These are phyloP conservation scores for Glycine tomentella DNA, from an alignment of 306 rosid genomes.

Conservation along the genomic window DNA sequence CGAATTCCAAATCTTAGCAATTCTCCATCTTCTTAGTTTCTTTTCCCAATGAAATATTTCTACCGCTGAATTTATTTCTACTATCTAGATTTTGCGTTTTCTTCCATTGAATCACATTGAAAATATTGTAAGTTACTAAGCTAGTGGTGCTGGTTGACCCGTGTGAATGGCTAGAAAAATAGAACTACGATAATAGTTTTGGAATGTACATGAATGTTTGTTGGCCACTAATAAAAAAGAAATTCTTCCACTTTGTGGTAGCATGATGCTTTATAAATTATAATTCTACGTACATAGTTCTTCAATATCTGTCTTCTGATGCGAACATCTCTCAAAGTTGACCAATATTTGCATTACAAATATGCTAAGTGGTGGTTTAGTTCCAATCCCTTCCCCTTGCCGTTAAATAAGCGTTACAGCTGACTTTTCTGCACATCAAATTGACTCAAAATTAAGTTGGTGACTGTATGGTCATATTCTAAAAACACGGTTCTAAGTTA, in stretches of 20 bases:
- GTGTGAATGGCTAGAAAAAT: slow-evolving; percentile 21
- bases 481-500: neutral
- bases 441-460: neutral
- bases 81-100: neutral
- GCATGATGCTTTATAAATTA: slow-evolving; percentile 42
- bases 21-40: neutral
- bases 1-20: slow-evolving; percentile 1
- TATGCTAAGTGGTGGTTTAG: neutral
- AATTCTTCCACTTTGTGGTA: slow-evolving; percentile 36
- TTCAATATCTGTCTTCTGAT: slow-evolving; percentile 6
- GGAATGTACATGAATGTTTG: slow-evolving; percentile 44
- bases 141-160: slow-evolving; percentile 29
- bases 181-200: neutral
- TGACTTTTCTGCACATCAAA: neutral
- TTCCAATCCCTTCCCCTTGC: neutral
- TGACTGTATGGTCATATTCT: neutral
- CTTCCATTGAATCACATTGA: slow-evolving; percentile 13
- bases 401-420: neutral
- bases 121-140: neutral
- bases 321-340: slow-evolving; percentile 40
- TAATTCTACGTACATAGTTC: neutral
- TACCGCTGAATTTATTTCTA: neutral
- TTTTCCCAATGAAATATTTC: neutral
- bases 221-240: slow-evolving; percentile 42
- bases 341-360: slow-evolving; percentile 31